Evolutionary conservation across 2,329 filamentous ascomycete genomes (phyloP), one percentile per base, ranked within the genome.

Genomic region (Penicillium occitanis): DNA sequence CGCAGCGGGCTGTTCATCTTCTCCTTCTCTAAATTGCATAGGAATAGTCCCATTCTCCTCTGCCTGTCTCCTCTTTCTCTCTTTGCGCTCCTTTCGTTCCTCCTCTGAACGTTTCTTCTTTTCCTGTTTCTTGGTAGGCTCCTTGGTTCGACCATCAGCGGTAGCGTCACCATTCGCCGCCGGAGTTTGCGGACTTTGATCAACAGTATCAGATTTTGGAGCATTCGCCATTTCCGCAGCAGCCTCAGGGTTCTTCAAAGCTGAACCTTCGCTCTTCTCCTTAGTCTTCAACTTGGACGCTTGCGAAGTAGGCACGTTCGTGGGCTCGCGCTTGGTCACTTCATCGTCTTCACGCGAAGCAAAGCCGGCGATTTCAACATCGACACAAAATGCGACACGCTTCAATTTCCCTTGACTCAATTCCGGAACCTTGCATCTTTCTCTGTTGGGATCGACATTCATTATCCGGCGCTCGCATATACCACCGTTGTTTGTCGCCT

Each of bases 81-180:
- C 93, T 76, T 96, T 96, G 64, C 93, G 87, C 67, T 95, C 92
- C 75, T 96, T 96, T 50, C 93, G 86, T 77, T 97, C 94, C 67
- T 94, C 93, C 75, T 97, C 94, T 48, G 91, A 96, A 70, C 90
- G 89, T 81, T 96, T 97, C 80, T 97, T 97, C 83, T 97, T 97
- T 74, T 97, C 93, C 78, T 92, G 95, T 79, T 96, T 97, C 72
- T 89, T 89, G 7, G 83, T 88, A 37, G 79, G 80, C 78, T 86
- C 74, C 55, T 78, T 78, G 17, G 35, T 66, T 61, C 77, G 73
- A 13, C 67, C 65, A 10, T 75, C 75, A 3, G 70, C 67, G 59
- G 74, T 73, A 14, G 65, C 64, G 40, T 76, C 74, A 17, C 73
- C 78, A 69, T 67, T 75, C 68, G 61, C 46, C 37, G 44, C 22